Base-by-base conservation (phyloP, 371 early-diverging fungal species). In the Rhizomucor pusillus region DNA sequence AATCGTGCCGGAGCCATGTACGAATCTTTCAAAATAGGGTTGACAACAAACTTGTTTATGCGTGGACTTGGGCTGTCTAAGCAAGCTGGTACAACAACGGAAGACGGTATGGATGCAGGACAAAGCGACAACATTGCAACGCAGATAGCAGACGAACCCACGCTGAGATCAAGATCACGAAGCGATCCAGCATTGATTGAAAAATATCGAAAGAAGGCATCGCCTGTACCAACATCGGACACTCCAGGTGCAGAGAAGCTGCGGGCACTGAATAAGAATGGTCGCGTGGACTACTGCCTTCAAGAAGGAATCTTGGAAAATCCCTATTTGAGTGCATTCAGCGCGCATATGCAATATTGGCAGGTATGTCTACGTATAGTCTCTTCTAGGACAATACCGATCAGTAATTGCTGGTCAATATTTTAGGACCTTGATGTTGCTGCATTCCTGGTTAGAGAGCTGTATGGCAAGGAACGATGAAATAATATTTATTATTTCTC, bases 301-400 rank as follows among this genome's bases (percentile, higher is more conserved):
- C 90, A 90, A 59, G 89, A 90, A 60, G 89, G 89, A 11, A 66
- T 90, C 35, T 69, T 91, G 24, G 90, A 90, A 65, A 87, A 85
- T 50, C 82, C 90, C 13, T 91, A 91, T 57, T 44, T 91, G n/a
- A 81, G 80, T 20, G 86, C 89, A 22, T 69, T 91, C 39, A 84
- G 71, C 45, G 85, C 77, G 6, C 90, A 90, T 70, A 81, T 88
- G 77, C 75, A 75, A 18, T 91, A 91, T 66, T 91, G 92, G 86
- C 64, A 77, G 51, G 67, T 60, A 56, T 52, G 47, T 13, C 16
- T 3, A 47, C 25, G 25, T 24, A 29, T 29, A 5, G n/a, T 29
- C 29, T 29, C 7, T 29, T 3, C 7, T 29, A 5, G 29, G 29
- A 46, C 20, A 46, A 46, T 23, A 25, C 46, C 24, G 12, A 24